These are phyloP conservation scores for Rhodomyrtus tomentosa DNA, from an alignment of 345 rosid genomes.

Conservation along the genomic window DNA sequence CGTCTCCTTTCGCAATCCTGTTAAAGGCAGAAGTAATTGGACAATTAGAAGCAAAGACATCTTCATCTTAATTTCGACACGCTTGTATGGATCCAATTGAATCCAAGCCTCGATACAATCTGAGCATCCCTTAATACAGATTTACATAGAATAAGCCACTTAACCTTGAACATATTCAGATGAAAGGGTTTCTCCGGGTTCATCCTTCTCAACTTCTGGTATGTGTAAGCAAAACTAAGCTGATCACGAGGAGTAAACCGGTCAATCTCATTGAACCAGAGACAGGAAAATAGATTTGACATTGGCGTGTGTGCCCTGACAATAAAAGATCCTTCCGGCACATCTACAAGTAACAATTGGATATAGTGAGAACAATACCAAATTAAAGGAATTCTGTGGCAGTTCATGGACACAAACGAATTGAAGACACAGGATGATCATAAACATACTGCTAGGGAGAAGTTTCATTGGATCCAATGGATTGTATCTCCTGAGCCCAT, in stretches of 20 bases:
- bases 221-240: constrained; percentile 83
- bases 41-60: background rate
- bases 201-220: constrained; percentile 72
- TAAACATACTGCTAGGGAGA: constrained; percentile 83
- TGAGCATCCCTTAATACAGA: background rate
- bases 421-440: background rate
- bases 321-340: constrained; percentile 94
- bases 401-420: background rate
- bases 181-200: constrained; percentile 73
- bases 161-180: constrained; percentile 96
- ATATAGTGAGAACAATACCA: background rate
- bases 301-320: constrained; percentile 94
- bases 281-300: constrained; percentile 96
- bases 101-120: background rate
- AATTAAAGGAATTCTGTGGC: background rate
- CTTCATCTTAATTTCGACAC: background rate
- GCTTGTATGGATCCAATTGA: background rate
- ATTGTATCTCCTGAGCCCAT: constrained; percentile 72
- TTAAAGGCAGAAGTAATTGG: background rate
- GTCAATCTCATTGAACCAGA: constrained; percentile 97
- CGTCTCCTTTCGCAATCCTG: constrained; percentile 98
- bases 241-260: constrained; percentile 97
- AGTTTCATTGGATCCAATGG: constrained; percentile 75
- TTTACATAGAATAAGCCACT: background rate
- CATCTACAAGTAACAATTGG: constrained; percentile 36